Conservation (phyloP, 106 monocot species). For the Dioscorea alata region DNA sequence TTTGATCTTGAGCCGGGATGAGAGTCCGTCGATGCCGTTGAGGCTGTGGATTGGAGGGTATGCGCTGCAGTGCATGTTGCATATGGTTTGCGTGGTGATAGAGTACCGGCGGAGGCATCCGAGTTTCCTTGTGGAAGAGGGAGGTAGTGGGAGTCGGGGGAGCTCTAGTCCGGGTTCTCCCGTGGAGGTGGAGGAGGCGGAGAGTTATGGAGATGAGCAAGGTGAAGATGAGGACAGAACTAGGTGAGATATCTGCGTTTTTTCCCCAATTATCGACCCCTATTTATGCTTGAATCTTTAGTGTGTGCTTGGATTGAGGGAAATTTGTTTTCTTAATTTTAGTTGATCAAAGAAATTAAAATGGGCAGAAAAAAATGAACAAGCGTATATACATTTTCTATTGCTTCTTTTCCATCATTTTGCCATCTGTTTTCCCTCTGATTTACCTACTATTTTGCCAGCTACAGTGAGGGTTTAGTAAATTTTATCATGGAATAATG, state of each 20-base stretch:
- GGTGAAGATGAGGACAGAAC: constrained; percentile 2
- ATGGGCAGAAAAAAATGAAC: no score
- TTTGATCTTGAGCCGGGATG: constrained; percentile 1
- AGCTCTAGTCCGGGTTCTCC: background rate
- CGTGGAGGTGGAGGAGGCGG: background rate
- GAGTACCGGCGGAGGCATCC: constrained; percentile 16
- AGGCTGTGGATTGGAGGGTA: constrained; percentile 12
- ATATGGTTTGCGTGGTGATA: constrained; percentile 6
- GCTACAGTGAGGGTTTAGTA: no score
- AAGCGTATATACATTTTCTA: no score
- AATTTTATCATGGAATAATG: no score
- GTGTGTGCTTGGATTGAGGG: no score
- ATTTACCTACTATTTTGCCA: no score
- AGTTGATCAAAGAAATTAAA: no score
- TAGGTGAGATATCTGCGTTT: constrained; percentile 2
- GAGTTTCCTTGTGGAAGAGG: background rate
- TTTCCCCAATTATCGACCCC: no score
- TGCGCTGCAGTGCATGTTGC: constrained; percentile 16
- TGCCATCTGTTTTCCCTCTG: no score
- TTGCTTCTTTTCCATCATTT: no score
- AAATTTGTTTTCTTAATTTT: no score
- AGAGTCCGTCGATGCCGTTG: constrained; percentile 10
- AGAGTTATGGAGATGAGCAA: background rate
- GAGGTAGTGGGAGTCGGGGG: constrained; percentile 1
- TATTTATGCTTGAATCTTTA: no score